Base-by-base conservation (phyloP, 371 early-diverging fungal species). In the Quaeritorhiza haematococci region DNA sequence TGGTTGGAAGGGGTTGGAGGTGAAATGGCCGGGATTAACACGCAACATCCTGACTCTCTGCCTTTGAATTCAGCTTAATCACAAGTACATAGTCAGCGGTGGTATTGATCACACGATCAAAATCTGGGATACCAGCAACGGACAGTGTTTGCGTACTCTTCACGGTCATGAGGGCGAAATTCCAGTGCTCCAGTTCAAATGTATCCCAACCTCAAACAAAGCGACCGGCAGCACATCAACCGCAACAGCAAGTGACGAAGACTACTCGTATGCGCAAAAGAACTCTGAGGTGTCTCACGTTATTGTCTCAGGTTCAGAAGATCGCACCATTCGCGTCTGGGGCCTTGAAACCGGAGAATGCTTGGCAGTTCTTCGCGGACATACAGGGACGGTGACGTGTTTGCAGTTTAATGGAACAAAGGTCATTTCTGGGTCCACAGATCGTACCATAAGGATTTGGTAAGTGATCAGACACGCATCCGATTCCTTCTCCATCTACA, bases 101-200 rank as follows among this genome's bases (percentile, higher is more conserved):
- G 94, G 94, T 10, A 84, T 95, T 50, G 99, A 99, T 74, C 76
- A 83, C 29, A 88, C 91, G 4, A 83, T 96, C 56, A 85, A 86
- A 56, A 69, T 91, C 45, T 93, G 92, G 92, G 85, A 91, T 66
- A 62, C 88, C 33, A 60, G 75, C 45, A 82, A 78, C 27, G 74
- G 79, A 26, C 67, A 75, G 49, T 88, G 84, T 59, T 59, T 83
- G 5, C 78, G 84, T 33, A 91, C 91, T 0, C 64, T 97, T 30
- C 59, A 58, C 0, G 94, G 95, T 10, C 99, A 99, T 59, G 74
- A 74, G 29, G 89, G 88, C 3, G 92, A 93, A 7, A 94, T 98
- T 0, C 78, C 96, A 10, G 91, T 92, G 55, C 74, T 98, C 45
- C 89, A 93, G 64, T 92, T n/a, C n/a, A n/a, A n/a, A n/a, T n/a